Evolutionary conservation across 139 green algal species (phyloP).

Genomic region (Chlorella vulgaris): DNA sequence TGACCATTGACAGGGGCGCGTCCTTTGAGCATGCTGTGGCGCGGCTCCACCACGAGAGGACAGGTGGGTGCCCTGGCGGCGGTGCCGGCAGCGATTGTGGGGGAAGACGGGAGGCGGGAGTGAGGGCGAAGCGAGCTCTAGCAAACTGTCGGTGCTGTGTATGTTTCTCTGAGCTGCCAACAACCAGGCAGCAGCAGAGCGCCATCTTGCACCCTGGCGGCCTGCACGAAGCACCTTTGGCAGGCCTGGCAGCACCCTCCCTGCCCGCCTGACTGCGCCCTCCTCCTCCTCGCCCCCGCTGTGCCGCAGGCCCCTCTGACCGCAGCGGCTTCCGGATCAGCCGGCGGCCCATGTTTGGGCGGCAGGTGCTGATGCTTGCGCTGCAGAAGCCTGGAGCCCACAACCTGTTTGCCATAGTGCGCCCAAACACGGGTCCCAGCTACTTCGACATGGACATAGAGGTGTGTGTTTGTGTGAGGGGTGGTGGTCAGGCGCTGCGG

Average conservation of each 20-base stretch:
- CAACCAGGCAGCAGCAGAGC: too few species aligned
- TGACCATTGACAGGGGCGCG: constrained; percentile 74
- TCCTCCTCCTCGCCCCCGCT: not conserved
- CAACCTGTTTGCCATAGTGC: constrained; percentile 61
- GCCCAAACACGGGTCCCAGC: constrained; percentile 73
- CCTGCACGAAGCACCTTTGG: not conserved
- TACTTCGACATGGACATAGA: constrained; percentile 85
- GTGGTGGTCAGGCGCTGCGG: not conserved
- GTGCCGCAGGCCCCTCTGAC: constrained; percentile 36
- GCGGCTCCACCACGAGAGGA: constrained; percentile 57
- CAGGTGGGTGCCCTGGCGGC: not conserved
- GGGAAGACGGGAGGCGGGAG: not conserved
- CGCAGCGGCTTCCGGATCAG: constrained; percentile 54
- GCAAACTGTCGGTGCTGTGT: not conserved
- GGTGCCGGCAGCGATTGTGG: not conserved
- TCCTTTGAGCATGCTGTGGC: constrained; percentile 55
- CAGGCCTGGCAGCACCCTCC: not conserved
- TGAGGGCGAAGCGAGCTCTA: not conserved
- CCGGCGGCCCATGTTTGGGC: constrained; percentile 45
- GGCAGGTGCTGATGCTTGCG: constrained; percentile 53
- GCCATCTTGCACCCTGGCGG: not conserved
- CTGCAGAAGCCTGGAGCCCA: constrained; percentile 54
- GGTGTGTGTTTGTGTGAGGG: not conserved
- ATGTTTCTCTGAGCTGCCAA: too few species aligned
- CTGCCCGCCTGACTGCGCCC: not conserved